Conservation (phyloP, 495 filamentous ascomycete species). For the Pseudomonodictys pantanalensis region DNA sequence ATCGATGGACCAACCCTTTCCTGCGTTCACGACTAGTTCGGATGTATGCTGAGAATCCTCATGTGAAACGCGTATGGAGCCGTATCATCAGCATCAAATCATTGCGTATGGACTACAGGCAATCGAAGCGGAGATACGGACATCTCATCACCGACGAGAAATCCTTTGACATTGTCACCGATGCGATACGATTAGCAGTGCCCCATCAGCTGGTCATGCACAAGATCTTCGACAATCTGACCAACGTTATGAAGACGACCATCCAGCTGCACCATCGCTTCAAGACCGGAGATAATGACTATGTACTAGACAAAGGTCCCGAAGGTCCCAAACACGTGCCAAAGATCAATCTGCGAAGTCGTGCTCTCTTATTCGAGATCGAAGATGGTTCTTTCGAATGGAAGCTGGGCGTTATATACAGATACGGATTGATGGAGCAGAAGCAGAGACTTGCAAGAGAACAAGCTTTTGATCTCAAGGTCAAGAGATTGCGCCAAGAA, state of each 20-base stretch:
- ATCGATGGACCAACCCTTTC: conserved; percentile 81
- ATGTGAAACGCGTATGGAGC: conserved; percentile 77
- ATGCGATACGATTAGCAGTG: conserved; percentile 83
- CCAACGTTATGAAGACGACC: conserved; percentile 81
- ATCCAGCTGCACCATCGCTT: conserved; percentile 91
- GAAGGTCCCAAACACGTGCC: conserved; percentile 84
- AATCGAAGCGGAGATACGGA: conserved; percentile 65
- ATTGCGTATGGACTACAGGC: conserved; percentile 73
- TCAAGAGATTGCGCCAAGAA: conserved; percentile 71
- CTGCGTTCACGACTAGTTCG: conserved; percentile 70
- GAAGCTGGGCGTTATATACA: conserved; percentile 90
- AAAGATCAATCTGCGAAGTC: conserved; percentile 74
- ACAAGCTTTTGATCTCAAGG: conserved; percentile 83
- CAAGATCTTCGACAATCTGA: conserved; percentile 85
- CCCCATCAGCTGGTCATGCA: conserved; percentile 93
- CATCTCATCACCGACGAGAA: conserved; percentile 64
- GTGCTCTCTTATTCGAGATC: conserved; percentile 79
- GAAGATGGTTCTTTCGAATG: conserved; percentile 98
- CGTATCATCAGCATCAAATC: conserved; percentile 79
- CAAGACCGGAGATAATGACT: conserved; percentile 78
- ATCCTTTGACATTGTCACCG: conserved; percentile 77
- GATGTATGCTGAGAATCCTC: conserved; percentile 81
- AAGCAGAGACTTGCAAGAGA: conserved; percentile 83
- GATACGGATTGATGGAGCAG: conserved; percentile 82
- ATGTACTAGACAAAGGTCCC: conserved; percentile 75